These are phyloP conservation scores for Aquilaria malaccensis DNA, from an alignment of 345 rosid genomes.

Conservation along the genomic window DNA sequence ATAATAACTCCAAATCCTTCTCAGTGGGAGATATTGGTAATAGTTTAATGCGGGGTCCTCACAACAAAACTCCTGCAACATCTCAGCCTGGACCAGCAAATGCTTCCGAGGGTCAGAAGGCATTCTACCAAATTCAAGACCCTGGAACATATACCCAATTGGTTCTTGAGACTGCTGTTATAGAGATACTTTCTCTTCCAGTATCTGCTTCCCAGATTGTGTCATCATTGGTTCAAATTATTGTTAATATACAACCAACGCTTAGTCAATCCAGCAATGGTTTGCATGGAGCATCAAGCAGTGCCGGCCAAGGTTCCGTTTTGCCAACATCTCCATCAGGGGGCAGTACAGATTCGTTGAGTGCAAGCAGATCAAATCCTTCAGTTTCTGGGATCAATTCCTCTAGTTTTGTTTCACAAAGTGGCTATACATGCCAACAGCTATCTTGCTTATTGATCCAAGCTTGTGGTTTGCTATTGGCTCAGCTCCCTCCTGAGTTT, in stretches of 20 bases:
- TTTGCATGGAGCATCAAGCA: constrained; percentile 61
- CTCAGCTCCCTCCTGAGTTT: constrained; percentile 90
- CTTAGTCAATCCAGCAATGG: constrained; percentile 90
- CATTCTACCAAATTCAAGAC: constrained; percentile 97
- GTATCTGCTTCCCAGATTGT: constrained; percentile 78
- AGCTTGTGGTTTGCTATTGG: constrained; percentile 93
- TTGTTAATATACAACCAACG: constrained; percentile 88
- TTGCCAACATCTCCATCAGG: constrained; percentile 94
- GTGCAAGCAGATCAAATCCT: constrained; percentile 80
- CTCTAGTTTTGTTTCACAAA: constrained; percentile 82
- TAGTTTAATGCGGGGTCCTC: constrained; percentile 50
- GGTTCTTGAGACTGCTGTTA: constrained; percentile 91
- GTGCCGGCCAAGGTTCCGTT: constrained; percentile 69
- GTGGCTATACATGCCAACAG: constrained; percentile 96
- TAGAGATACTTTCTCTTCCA: constrained; percentile 95
- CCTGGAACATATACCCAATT: constrained; percentile 95
- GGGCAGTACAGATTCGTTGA: constrained; percentile 90
- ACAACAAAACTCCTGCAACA: constrained; percentile 55
- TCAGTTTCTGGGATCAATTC: constrained; percentile 73
- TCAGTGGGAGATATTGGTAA: constrained; percentile 51
- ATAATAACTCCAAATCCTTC: constrained; percentile 59
- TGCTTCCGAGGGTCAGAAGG: constrained; percentile 71
- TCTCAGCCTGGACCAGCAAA: constrained; percentile 69
- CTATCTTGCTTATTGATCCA: constrained; percentile 93
- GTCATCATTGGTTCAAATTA: constrained; percentile 80